Base-by-base conservation (phyloP, 2,329 filamentous ascomycete species). In the Stagonosporopsis vannaccii region DNA sequence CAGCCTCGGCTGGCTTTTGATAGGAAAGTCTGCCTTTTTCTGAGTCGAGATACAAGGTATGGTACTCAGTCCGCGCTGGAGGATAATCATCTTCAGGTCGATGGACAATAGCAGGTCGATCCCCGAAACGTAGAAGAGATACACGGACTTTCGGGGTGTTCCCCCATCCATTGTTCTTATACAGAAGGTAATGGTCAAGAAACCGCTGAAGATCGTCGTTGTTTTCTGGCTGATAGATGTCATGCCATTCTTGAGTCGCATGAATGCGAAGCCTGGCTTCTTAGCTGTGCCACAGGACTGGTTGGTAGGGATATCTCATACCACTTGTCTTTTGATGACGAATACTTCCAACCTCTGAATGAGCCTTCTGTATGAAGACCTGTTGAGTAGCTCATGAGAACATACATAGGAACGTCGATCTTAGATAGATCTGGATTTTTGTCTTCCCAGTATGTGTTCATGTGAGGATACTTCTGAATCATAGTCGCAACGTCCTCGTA, bases 121-220 rank as follows among this genome's bases (percentile, higher is more conserved):
- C 56, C 6, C 59, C 58, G 40, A 61, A 68, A 9, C 51, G 56
- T 7, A 82, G 63, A 0, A 75, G 65, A 2, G 79, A 74, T 68
- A 74, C 78, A 4, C 80, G 74, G 1, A 82, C 78, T 17, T 37
- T 35, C 0, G 81, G 80, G 0, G 80, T 83, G 36, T 74, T 69
- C 55, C 81, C 78, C 79, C 79, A 83, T 13, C 65, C 78, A 51
- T 83, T 84, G 0, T 78, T 53, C 0, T 70, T 66, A 0, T 70
- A 76, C 26, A 78, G 79, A 11, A 82, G 68, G 52, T 78, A 84
- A 2, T 61, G 66, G 50, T 83, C 80, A 51, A 82, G 83, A 67
- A 80, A 84, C 2, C 46, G 45, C 0, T 56, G 44, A 2, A 66
- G 41, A 22, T 67, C 60, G 12, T 62, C 39, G 15, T 59, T 40